Base-by-base conservation (phyloP, 345 rosid genomes). In the Lumnitzera racemosa region DNA sequence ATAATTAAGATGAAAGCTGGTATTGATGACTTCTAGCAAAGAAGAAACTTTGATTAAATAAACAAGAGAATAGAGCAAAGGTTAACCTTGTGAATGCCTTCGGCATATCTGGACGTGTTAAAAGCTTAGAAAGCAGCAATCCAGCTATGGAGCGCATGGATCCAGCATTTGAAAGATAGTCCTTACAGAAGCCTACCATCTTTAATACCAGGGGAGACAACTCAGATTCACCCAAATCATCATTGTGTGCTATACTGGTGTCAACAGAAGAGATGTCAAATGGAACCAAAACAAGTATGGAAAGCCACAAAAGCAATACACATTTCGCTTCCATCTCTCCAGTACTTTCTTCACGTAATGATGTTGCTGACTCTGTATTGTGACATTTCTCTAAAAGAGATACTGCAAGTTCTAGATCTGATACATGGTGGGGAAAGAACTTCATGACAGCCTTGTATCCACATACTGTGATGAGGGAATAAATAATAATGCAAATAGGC, bases 271-370 rank as follows among this genome's bases (percentile, higher is more conserved):
- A 88, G 12, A 94, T 94, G 76, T 94, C 97, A 68, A 94, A 90
- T 2, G 99, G 99, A 48, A 94, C 83, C 75, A 94, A 55, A 15
- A 94, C 95, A 1, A 94, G 96, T 49, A 94, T 86, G 1, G 90
- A 90, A 62, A 94, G 97, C 99, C 99, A 94, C 75, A 90, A 60
- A 47, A 94, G 87, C 25, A 87, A 76, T 58, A 94, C 87, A 57
- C 97, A 90, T 68, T 87, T 82, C 0, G 96, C 83, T 80, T 90
- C 99, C 99, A 94, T 94, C 72, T 90, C 97, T 49, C 99, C 99
- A 2, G 91, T 88, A 67, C 99, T 94, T 62, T 94, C 99, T 24
- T 83, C 92, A 63, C 99, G 80, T 73, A 86, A 64, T 0, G 90
- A 81, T 46, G 90, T 67, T 53, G 49, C 81, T 0, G 97, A 84